A percentile compares a stretch with the other conserved stretches of the same genome.
Conservation (phyloP, 441 rosid genomes). For the Populus hybrid region DNA sequence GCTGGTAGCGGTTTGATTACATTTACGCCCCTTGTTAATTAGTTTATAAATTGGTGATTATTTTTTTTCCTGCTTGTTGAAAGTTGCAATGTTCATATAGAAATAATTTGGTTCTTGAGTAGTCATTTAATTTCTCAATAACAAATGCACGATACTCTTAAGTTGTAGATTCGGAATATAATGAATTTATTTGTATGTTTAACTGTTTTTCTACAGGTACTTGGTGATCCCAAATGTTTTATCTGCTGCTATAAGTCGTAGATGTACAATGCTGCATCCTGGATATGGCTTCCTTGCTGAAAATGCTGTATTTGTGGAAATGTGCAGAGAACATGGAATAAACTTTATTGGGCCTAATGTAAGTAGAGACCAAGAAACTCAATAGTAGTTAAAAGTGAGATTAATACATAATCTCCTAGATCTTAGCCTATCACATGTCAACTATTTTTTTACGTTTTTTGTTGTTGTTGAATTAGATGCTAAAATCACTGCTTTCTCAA, state of each 20-base stretch:
- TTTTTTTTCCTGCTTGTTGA: not conserved
- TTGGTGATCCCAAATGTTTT: conserved; percentile 83
- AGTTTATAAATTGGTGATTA: not conserved
- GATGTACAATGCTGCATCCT: conserved; percentile 97
- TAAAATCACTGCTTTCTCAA: not conserved
- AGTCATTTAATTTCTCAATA: not conserved
- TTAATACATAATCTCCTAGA: not conserved
- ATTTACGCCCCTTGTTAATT: too few relatives aligned
- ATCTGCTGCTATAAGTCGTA: conserved; percentile 87
- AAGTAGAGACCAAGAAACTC: conserved; percentile 24
- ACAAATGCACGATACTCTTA: not conserved
- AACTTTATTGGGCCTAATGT: conserved; percentile 98
- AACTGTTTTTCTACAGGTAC: conserved; percentile 45
- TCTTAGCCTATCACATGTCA: not conserved
- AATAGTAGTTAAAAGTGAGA: not conserved
- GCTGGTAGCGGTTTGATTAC: not conserved
- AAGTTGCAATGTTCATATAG: not conserved
- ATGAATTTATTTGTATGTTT: not conserved
- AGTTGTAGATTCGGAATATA: not conserved
- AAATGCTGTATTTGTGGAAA: conserved; percentile 89
- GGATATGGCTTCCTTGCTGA: conserved; percentile 99
- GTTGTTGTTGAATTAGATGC: not conserved
- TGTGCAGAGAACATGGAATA: conserved; percentile 92
- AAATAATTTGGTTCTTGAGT: not conserved
- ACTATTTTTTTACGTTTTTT: not conserved